Percentiles rank a stretch among this genome's conserved stretches.
Conservation (phyloP, 2,329 filamentous ascomycete genomes). For the Rhynchosporium graminicola region DNA sequence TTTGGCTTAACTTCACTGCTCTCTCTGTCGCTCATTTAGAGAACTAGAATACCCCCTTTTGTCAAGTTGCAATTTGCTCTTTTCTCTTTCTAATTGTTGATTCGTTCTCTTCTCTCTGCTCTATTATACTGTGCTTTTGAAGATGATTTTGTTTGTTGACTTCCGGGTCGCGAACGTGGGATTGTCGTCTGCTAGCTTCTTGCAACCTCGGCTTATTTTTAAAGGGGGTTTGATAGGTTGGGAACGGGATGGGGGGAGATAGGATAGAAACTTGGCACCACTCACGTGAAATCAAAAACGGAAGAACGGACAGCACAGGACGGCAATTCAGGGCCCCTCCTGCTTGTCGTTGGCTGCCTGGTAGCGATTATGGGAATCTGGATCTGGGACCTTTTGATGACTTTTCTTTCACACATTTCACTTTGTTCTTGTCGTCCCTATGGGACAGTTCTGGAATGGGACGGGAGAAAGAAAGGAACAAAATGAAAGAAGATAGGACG, state of each 20-base stretch:
- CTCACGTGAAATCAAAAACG: slow-evolving; percentile 19
- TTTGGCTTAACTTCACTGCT: slow-evolving; percentile 22
- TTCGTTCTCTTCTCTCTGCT: slow-evolving; percentile 26
- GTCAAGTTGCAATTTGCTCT: slow-evolving; percentile 13
- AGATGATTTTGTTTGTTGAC: neutral
- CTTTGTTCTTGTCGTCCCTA: neutral
- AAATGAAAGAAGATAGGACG: neutral
- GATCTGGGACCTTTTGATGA: slow-evolving; percentile 8
- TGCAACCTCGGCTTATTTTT: slow-evolving; percentile 13
- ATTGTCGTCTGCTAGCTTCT: slow-evolving; percentile 1
- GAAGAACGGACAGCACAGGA: slow-evolving; percentile 4
- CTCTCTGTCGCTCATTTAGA: slow-evolving; percentile 27
- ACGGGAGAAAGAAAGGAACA: neutral
- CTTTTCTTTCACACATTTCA: neutral
- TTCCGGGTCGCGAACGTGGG: neutral
- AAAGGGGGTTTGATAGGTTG: neutral
- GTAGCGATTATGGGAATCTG: slow-evolving; percentile 4
- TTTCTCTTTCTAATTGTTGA: slow-evolving; percentile 24
- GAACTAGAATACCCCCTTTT: slow-evolving; percentile 32
- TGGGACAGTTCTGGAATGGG: neutral
- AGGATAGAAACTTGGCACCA: slow-evolving; percentile 20
- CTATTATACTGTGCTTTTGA: slow-evolving; percentile 1
- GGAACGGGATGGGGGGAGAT: slow-evolving; percentile 16
- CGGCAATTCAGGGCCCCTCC: slow-evolving; percentile 4
- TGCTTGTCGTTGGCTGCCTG: slow-evolving; percentile 4